Conservation (phyloP, 495 filamentous ascomycete genomes). For the Daldinia loculata region DNA sequence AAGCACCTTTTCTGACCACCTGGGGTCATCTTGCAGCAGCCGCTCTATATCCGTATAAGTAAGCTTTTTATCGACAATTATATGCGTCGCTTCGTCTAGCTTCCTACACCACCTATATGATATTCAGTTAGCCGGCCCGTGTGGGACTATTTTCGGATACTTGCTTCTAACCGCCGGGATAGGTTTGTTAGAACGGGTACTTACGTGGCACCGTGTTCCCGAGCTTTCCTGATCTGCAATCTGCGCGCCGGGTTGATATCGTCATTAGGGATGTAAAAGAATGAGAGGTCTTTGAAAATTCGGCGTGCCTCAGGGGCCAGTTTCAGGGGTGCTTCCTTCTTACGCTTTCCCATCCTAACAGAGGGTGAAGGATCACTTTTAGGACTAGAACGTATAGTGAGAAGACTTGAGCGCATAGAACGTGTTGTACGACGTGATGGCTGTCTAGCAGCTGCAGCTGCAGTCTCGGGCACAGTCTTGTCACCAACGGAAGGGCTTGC, state of each 20-base stretch:
- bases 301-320: constrained; percentile 65
- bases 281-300: constrained; percentile 71
- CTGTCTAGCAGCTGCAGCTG: constrained; percentile 15
- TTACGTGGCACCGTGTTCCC: constrained; percentile 74
- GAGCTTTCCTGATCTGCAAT: constrained; percentile 75
- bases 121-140: constrained; percentile 7
- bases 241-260: constrained; percentile 71
- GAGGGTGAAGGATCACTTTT: constrained; percentile 33
- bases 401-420: constrained; percentile 16
- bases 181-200: background rate
- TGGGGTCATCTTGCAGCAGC: constrained; percentile 33
- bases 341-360: constrained; percentile 58
- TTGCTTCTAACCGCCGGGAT: background rate
- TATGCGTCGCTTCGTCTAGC: constrained; percentile 65
- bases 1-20: constrained; percentile 49
- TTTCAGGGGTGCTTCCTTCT: constrained; percentile 50
- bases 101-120: constrained; percentile 47
- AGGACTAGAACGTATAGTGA: constrained; percentile 20
- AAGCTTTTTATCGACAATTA: constrained; percentile 79
- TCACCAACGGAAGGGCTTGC: background rate
- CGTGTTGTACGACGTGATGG: constrained; percentile 35
- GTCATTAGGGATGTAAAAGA: constrained; percentile 85
- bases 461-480: constrained; percentile 25
- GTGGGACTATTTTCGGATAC: background rate
- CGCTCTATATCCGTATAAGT: constrained; percentile 70